Percentiles rank a stretch among this genome's conserved stretches.
Conservation (phyloP, 73 alveolate genomes). For the Stentor coeruleus region DNA sequence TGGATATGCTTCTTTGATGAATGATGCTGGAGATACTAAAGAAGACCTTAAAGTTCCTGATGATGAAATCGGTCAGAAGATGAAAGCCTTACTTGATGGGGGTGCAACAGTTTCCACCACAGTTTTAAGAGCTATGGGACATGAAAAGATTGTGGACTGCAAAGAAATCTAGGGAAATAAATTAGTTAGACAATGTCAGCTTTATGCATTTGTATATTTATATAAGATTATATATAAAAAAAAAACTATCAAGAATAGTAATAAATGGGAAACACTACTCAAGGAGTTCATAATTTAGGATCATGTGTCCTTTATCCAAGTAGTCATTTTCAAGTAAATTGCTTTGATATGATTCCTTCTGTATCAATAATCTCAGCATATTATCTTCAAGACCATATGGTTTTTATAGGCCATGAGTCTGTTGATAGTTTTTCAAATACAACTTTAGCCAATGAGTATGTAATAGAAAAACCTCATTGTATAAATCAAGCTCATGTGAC, state of each 20-base stretch:
- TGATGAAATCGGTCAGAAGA: constrained; percentile 69
- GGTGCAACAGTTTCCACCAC: constrained; percentile 62
- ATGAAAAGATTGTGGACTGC: constrained; percentile 68
- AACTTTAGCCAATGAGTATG: not conserved
- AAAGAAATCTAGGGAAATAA: constrained; percentile 71
- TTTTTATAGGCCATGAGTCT: not conserved
- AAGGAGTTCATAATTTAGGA: not conserved
- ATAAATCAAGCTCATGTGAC: not conserved
- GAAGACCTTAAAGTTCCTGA: constrained; percentile 86
- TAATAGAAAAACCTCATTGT: not conserved
- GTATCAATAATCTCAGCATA: not conserved
- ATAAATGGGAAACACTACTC: no score
- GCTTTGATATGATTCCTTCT: not conserved
- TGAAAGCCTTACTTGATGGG: constrained; percentile 58
- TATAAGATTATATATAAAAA: no score
- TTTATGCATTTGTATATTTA: no score
- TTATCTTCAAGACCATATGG: not conserved
- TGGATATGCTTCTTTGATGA: constrained; percentile 68
- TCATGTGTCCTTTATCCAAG: not conserved
- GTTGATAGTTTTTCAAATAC: not conserved
- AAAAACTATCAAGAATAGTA: no score
- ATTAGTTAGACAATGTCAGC: no score
- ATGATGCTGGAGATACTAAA: constrained; percentile 68
- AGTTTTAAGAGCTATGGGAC: constrained; percentile 78
- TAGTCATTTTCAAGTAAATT: not conserved